Percentiles rank a stretch among this genome's conserved stretches.
phyloP scores from a whole-genome alignment of 768 basidiomycete genomes.

The Rhizopogon sp. region DNA sequence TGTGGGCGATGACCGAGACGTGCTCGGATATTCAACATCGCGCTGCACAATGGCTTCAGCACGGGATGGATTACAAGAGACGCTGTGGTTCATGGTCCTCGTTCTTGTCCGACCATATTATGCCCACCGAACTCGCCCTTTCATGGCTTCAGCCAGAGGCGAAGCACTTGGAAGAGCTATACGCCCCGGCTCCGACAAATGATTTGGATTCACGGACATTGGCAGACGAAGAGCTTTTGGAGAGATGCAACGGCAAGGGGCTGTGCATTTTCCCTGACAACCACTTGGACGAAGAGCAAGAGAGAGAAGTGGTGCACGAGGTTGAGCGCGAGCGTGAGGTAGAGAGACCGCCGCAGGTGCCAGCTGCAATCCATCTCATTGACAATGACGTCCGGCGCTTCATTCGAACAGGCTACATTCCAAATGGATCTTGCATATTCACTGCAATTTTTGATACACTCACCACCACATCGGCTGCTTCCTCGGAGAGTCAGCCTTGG shows the following conservation, averaged over 20 bases:
- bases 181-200: no score
- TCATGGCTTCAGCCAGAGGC: constrained; percentile 10
- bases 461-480: constrained; percentile 5
- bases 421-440: constrained; percentile 12
- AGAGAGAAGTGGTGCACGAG: constrained; percentile 37
- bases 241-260: background rate
- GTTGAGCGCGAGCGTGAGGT: constrained; percentile 25
- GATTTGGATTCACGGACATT: no score
- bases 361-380: constrained; percentile 10
- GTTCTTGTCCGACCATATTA: constrained; percentile 7
- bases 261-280: background rate
- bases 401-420: constrained; percentile 20
- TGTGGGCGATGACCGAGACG: constrained; percentile 41
- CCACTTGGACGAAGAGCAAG: constrained; percentile 36
- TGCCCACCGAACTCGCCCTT: background rate
- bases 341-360: constrained; percentile 7
- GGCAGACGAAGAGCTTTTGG: background rate
- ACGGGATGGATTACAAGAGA: constrained; percentile 31
- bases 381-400: constrained; percentile 8
- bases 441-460: constrained; percentile 9
- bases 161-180: background rate
- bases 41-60: constrained; percentile 37
- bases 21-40: constrained; percentile 34
- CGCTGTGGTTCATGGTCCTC: constrained; percentile 19
- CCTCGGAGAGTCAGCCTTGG: constrained; percentile 17